Conservation (phyloP, 805 yeast species). For the Henningerozyma blattae region DNA sequence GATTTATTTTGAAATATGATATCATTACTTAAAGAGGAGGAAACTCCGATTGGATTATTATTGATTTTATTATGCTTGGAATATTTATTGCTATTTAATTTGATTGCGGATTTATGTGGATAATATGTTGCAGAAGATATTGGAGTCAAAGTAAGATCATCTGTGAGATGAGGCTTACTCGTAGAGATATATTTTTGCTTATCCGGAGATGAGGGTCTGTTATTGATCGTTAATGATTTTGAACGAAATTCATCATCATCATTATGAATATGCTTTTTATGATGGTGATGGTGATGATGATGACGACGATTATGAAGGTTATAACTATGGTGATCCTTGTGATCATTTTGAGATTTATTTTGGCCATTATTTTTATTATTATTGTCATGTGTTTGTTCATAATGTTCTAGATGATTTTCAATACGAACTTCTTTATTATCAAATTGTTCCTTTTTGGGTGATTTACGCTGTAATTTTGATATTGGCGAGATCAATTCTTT, state of each 20-base stretch:
- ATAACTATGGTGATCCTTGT: too few relatives aligned
- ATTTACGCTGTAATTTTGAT: neutral
- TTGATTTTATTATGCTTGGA: too few relatives aligned
- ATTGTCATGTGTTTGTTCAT: neutral
- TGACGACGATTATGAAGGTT: too few relatives aligned
- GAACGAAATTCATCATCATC: neutral
- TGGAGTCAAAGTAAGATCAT: conserved; percentile 34
- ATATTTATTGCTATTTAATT: too few relatives aligned
- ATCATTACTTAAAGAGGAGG: too few relatives aligned
- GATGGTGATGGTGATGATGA: too few relatives aligned
- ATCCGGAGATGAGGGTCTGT: neutral
- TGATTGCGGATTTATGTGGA: conserved; percentile 41
- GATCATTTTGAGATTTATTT: too few relatives aligned
- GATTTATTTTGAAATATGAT: too few relatives aligned
- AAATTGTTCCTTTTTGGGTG: neutral
- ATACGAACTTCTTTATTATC: too few relatives aligned
- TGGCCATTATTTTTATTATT: too few relatives aligned
- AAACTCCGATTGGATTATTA: too few relatives aligned
- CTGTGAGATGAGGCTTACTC: neutral
- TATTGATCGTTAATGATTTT: neutral
- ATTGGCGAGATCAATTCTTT: neutral
- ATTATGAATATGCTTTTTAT: neutral
- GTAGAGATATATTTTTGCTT: neutral
- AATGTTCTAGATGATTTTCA: neutral
- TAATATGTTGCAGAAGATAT: conserved; percentile 60